Conservation (phyloP, 257 asterid species). For the Capsicum rhomboideum region DNA sequence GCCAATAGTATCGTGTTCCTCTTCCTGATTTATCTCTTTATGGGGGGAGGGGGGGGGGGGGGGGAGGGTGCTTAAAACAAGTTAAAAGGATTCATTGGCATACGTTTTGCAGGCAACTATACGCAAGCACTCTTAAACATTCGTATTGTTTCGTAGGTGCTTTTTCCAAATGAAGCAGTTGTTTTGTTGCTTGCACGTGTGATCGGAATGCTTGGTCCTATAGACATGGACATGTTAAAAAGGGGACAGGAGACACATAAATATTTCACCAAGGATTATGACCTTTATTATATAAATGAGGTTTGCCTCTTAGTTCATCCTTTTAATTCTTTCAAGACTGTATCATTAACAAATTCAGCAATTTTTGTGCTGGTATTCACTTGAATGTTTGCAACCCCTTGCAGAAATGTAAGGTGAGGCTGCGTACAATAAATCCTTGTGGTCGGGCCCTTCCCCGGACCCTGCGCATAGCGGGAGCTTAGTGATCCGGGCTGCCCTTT, state of each 20-base stretch:
- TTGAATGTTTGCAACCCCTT: neutral
- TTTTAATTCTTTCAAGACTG: neutral
- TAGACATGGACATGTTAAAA: conserved; percentile 58
- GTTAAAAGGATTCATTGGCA: neutral
- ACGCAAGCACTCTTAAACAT: neutral
- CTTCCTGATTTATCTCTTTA: neutral
- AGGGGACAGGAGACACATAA: conserved; percentile 69
- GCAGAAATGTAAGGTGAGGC: too few relatives aligned
- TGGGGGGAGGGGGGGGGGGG: neutral
- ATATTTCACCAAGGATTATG: conserved; percentile 75
- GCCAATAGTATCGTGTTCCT: neutral
- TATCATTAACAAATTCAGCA: neutral
- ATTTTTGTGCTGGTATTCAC: neutral
- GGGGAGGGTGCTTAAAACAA: neutral
- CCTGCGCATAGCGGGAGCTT: too few relatives aligned
- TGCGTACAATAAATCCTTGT: too few relatives aligned
- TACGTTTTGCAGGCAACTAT: neutral
- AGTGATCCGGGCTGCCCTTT: too few relatives aligned
- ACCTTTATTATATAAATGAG: conserved; percentile 59
- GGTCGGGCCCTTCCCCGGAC: too few relatives aligned
- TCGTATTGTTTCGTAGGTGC: conserved; percentile 48
- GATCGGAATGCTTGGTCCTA: conserved; percentile 64
- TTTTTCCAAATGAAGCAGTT: conserved; percentile 82
- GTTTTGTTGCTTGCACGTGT: conserved; percentile 66
- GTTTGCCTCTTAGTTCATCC: conserved; percentile 25